Base-by-base conservation (phyloP, 768 basidiomycete genomes). In the Boletellus emodensis region DNA sequence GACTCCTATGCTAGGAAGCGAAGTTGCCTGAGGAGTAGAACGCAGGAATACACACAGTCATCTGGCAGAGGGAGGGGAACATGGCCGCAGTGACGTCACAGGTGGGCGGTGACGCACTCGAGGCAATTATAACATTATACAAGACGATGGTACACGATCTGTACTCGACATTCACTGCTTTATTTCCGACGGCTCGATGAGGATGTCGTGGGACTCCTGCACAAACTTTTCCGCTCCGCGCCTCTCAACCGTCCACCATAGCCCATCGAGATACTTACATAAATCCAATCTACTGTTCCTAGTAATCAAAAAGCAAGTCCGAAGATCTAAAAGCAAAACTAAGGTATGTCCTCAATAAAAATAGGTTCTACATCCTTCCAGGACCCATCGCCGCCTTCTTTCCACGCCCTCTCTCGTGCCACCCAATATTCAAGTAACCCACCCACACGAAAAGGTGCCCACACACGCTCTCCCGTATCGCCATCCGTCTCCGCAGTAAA, bases 381-480 rank as follows among this genome's bases (percentile, higher is more conserved):
- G 6, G 36, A 4, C 26, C 26, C 26, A 26, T 56, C 47, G 38
- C 65, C 67, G 3, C 74, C 70, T 28, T 62, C 64, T 46, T 57
- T 73, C 75, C 81, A 87, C 7, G 81, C 79, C 48, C 64, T 73
- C 63, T 88, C 84, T 58, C 93, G 75, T 68, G 91, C 85, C 2
- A 70, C 63, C 94, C 94, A 97, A 69, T 95, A 96, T 65, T 87
- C 87, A 47, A 94, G 66, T 4, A 71, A 68, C 44, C 77, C 73
- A 3, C 65, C 76, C 1, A 71, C 66, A 50, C 81, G 68, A 13
- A 73, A 67, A 0, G 94, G 94, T 40, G 75, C 64, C 94, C 94
- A 98, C 45, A 93, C 84, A 40, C 90, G 74, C 62, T 95, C 94
- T 2, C 88, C 87, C 2, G 90, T 94, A 68, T 98, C 95, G 1